Evolutionary conservation across 2,329 filamentous ascomycete genomes (phyloP).

Genomic region (Scopulariopsis brevicaulis): DNA sequence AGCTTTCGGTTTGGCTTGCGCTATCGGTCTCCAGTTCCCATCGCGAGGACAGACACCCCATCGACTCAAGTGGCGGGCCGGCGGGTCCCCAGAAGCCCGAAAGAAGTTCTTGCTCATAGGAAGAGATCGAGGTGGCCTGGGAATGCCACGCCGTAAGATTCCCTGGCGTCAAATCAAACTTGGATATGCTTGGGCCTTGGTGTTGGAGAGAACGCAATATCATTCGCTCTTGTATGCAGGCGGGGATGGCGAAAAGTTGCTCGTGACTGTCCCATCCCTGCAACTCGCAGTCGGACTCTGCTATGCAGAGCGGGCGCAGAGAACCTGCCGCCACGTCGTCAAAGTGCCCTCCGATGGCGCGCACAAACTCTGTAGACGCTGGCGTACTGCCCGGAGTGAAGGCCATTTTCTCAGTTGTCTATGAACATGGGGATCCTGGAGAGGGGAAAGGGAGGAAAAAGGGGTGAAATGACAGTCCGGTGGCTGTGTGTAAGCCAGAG

Average conservation of each 20-base stretch:
- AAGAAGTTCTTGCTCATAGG: neutral
- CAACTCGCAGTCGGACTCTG: slow-evolving; percentile 1
- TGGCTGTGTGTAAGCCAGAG: neutral
- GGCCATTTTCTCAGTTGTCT: neutral
- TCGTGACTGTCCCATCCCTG: neutral
- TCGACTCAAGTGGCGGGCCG: neutral
- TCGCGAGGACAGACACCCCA: neutral
- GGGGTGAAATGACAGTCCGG: neutral
- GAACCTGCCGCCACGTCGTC: neutral
- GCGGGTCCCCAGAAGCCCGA: neutral
- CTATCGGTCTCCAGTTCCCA: neutral
- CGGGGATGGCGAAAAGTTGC: neutral
- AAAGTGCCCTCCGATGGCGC: neutral
- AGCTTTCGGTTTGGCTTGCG: neutral
- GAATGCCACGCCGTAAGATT: neutral
- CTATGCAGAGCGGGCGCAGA: neutral
- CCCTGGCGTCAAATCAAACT: neutral
- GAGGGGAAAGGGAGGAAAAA: neutral
- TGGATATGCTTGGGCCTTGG: neutral
- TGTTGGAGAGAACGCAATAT: neutral
- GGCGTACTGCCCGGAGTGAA: neutral
- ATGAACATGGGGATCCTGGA: neutral
- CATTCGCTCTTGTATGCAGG: neutral
- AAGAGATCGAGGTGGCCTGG: neutral
- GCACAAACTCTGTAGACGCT: neutral